phyloP scores from a whole-genome alignment of 1,284 basidiomycete species.

The Rhodotorula sp. region DNA sequence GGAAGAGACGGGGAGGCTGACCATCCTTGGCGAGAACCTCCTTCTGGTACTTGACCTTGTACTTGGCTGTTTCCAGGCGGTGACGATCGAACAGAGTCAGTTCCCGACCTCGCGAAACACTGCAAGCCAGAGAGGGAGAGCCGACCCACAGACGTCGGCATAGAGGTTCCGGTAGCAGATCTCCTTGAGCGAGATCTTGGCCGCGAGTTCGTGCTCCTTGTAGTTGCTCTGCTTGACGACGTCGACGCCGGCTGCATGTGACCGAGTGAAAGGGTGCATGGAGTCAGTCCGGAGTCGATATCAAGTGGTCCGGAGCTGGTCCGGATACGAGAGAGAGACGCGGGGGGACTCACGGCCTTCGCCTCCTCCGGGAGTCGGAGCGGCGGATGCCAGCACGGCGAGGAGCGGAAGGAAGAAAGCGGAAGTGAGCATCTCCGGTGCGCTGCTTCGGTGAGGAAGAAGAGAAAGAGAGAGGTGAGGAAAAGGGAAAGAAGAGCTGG shows the following conservation, averaged over 20 bases:
- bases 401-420: not conserved
- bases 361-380: not conserved
- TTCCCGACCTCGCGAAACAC: no score
- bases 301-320: not conserved
- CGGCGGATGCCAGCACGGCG: not conserved
- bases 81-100: not conserved
- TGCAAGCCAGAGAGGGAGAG: no score
- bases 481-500: no score
- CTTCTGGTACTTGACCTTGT: slow-evolving; percentile 9
- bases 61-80: not conserved
- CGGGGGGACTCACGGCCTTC: not conserved
- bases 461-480: no score
- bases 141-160: slow-evolving; percentile 5
- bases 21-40: slow-evolving; percentile 9
- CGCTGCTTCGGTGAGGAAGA: no score
- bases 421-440: not conserved
- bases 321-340: not conserved
- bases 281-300: not conserved
- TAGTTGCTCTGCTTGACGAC: not conserved
- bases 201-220: not conserved
- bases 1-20: not conserved
- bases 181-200: slow-evolving; percentile 8
- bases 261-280: not conserved
- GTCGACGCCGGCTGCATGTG: not conserved
- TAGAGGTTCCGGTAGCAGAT: slow-evolving; percentile 20